Conservation (phyloP, 2,329 filamentous ascomycete species). For the Botrytis hyacinthi region DNA sequence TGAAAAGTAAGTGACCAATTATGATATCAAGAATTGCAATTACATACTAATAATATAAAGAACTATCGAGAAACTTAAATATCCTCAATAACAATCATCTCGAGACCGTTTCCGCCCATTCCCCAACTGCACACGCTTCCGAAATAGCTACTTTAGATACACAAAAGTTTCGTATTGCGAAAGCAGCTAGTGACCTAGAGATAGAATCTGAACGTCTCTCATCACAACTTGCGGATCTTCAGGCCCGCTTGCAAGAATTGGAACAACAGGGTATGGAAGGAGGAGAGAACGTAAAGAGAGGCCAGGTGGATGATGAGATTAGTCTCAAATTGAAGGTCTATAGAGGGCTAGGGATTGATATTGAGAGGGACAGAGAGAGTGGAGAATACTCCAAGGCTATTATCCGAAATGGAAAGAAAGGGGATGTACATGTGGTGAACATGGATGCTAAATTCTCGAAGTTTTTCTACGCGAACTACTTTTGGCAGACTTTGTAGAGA, state of each 20-base stretch:
- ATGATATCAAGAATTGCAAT: slow-evolving; percentile 27
- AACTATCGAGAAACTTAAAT: slow-evolving; percentile 72
- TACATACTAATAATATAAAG: slow-evolving; percentile 34
- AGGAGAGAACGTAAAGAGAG: slow-evolving; percentile 43
- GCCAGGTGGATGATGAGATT: slow-evolving; percentile 60
- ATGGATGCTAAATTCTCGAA: slow-evolving; percentile 89
- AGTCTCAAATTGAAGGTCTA: slow-evolving; percentile 84
- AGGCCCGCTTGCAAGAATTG: slow-evolving; percentile 73
- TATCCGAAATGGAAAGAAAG: slow-evolving; percentile 79
- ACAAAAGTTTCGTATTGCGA: slow-evolving; percentile 92
- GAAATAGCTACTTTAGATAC: slow-evolving; percentile 87
- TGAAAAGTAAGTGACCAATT: slow-evolving; percentile 52
- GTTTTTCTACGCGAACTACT: slow-evolving; percentile 93
- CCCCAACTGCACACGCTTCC: slow-evolving; percentile 74
- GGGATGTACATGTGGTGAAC: slow-evolving; percentile 92
- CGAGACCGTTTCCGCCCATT: slow-evolving; percentile 72
- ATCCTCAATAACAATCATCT: slow-evolving; percentile 73
- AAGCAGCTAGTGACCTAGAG: slow-evolving; percentile 82
- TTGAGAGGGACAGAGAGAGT: slow-evolving; percentile 65
- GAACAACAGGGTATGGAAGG: slow-evolving; percentile 87
- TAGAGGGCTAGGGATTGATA: slow-evolving; percentile 83
- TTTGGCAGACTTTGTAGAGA: slow-evolving; percentile 79
- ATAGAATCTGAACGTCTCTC: slow-evolving; percentile 93
- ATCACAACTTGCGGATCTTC: slow-evolving; percentile 71
- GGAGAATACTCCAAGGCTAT: slow-evolving; percentile 85